phyloP scores from a whole-genome alignment of 495 filamentous ascomycete genomes.

The Lasiosphaeria hispida region DNA sequence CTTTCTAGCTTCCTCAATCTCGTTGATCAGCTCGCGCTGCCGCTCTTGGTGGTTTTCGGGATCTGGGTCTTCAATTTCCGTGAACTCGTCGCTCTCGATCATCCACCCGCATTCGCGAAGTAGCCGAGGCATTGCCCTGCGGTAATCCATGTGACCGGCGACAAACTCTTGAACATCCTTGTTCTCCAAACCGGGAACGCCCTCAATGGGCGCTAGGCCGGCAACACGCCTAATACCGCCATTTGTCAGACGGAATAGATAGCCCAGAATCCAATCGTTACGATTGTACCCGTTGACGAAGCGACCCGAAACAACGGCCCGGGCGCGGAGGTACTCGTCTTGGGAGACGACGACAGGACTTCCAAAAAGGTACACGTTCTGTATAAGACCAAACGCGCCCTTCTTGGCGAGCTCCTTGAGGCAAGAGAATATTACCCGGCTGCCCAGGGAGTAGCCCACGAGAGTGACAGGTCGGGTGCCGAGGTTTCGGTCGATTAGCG shows the following conservation, averaged over 20 bases:
- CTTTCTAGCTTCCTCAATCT: conserved; percentile 92
- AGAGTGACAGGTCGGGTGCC: conserved; percentile 89
- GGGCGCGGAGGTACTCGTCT: conserved; percentile 82
- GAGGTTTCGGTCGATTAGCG: conserved; percentile 85
- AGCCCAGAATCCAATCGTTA: conserved; percentile 97
- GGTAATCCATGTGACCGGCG: conserved; percentile 95
- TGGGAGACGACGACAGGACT: conserved; percentile 87
- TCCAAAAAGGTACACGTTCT: conserved; percentile 95
- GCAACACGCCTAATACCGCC: conserved; percentile 90
- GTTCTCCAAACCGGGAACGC: conserved; percentile 81
- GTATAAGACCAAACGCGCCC: conserved; percentile 87
- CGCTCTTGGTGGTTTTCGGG: conserved; percentile 86
- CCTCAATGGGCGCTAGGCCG: conserved; percentile 78
- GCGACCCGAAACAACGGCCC: conserved; percentile 78
- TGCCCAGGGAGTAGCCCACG: conserved; percentile 93
- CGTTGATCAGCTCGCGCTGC: conserved; percentile 89
- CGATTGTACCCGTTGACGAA: conserved; percentile 94
- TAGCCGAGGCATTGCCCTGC: conserved; percentile 82
- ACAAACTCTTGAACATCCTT: conserved; percentile 83
- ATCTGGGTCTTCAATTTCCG: conserved; percentile 96
- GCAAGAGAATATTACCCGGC: conserved; percentile 89
- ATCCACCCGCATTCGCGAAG: conserved; percentile 80
- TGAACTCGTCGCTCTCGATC: conserved; percentile 89
- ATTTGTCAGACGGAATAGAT: conserved; percentile 91
- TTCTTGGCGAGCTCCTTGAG: conserved; percentile 80